A percentile compares a stretch with the other conserved stretches of the same genome.
These are phyloP conservation scores for Coniochaeta prunicola DNA, from an alignment of 2,329 filamentous ascomycete species.

Conservation along the genomic window DNA sequence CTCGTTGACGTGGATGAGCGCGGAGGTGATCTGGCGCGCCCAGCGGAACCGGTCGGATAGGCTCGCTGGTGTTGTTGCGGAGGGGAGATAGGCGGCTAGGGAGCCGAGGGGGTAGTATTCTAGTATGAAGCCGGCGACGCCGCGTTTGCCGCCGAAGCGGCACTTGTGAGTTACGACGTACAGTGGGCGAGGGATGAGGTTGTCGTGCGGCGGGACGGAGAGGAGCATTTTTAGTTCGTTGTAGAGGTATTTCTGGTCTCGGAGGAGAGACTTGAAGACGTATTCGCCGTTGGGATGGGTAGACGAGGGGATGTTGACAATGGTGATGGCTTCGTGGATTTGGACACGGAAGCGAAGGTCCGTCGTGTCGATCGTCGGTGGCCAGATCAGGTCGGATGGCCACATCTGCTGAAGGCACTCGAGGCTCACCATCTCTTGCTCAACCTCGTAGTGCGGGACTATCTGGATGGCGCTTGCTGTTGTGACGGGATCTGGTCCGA, in stretches of 20 bases:
- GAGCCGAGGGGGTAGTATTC: conserved; percentile 12
- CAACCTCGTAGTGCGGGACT: conserved; percentile 11
- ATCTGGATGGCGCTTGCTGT: conserved; percentile 7
- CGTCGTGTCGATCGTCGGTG: conserved; percentile 10
- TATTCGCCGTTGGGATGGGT: background rate
- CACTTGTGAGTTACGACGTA: conserved; percentile 12
- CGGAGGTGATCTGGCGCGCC: conserved; percentile 12
- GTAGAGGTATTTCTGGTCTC: conserved; percentile 16
- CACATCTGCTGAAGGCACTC: conserved; percentile 11
- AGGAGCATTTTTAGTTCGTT: conserved; percentile 17
- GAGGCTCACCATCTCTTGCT: conserved; percentile 13
- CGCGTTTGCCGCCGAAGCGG: conserved; percentile 12
- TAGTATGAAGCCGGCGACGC: conserved; percentile 15
- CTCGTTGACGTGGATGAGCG: conserved; percentile 12
- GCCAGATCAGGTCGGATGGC: conserved; percentile 5
- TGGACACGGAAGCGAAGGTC: conserved; percentile 10
- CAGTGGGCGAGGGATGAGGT: conserved; percentile 8
- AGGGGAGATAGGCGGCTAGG: conserved; percentile 8
- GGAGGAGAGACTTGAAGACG: conserved; percentile 14
- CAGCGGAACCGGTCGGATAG: conserved; percentile 9
- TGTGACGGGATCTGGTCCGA: background rate
- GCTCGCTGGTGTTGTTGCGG: background rate
- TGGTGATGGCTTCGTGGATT: conserved; percentile 14
- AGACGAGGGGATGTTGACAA: conserved; percentile 7
- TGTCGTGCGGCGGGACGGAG: conserved; percentile 8